These are phyloP conservation scores for Oryza nivara DNA, from an alignment of 176 grass and related monocot species.

Conservation along the genomic window DNA sequence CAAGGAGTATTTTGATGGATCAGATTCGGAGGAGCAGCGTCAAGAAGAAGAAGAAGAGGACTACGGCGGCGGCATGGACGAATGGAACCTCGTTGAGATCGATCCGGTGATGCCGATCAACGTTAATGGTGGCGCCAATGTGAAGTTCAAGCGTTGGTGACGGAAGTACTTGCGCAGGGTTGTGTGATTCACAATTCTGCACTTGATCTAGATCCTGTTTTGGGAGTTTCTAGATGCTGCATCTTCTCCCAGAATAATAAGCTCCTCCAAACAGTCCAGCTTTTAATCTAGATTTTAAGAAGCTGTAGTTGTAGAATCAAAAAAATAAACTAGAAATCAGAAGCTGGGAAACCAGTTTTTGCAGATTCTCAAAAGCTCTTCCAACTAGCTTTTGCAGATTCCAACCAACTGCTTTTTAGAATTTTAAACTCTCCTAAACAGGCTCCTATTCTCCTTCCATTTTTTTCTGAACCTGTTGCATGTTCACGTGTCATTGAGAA, in stretches of 20 bases:
- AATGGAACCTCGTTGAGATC: slow-evolving; percentile 32
- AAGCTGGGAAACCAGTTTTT: no score
- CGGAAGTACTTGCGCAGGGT: background rate
- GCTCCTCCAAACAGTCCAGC: no score
- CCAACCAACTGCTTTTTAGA: no score
- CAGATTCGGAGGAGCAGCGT: slow-evolving; percentile 23
- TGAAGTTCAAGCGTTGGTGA: background rate
- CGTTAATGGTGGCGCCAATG: background rate
- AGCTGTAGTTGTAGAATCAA: no score
- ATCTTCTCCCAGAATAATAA: no score
- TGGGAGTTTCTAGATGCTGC: no score
- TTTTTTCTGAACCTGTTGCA: background rate
- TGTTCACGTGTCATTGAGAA: background rate
- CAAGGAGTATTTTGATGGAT: background rate
- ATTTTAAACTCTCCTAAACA: no score
- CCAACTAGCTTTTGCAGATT: no score
- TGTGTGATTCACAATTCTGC: background rate
- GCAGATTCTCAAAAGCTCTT: no score
- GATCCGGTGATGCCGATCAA: background rate
- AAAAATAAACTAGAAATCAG: no score
- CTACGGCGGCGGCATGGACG: background rate
- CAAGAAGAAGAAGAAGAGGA: background rate
- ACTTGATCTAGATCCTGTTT: background rate
- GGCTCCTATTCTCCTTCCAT: no score
- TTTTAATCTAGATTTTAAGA: no score